A percentile compares a stretch with the other conserved stretches of the same genome.
Conservation (phyloP, 257 asterid genomes). For the Rauvolfia tetraphylla region DNA sequence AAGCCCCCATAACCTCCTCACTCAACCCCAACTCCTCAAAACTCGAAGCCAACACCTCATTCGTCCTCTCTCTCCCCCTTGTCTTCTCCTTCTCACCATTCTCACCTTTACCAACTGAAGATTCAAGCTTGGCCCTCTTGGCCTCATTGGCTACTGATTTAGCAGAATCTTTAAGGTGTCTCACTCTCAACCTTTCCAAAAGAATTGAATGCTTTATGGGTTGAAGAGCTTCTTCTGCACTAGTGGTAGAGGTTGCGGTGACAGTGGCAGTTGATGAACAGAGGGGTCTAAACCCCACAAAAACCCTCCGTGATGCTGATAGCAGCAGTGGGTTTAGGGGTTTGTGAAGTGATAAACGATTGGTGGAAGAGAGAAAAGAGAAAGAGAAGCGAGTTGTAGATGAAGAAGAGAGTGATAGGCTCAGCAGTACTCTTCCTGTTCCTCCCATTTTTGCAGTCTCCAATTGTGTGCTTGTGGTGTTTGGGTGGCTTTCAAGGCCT, state of each 20-base stretch:
- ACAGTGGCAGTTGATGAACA: slow-evolving; percentile 42
- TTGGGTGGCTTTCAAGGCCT: background rate
- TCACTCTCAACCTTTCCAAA: slow-evolving; percentile 67
- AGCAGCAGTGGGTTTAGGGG: slow-evolving; percentile 36
- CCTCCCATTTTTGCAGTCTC: slow-evolving; percentile 31
- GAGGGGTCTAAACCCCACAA: slow-evolving; percentile 58
- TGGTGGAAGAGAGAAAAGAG: slow-evolving; percentile 49
- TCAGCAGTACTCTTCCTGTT: slow-evolving; percentile 29
- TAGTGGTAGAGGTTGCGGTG: slow-evolving; percentile 19
- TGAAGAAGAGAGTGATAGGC: slow-evolving; percentile 24
- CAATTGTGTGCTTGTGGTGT: background rate
- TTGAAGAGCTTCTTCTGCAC: slow-evolving; percentile 38
- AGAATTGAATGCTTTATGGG: slow-evolving; percentile 78
- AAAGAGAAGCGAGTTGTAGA: slow-evolving; percentile 31
- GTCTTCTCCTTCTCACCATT: slow-evolving; percentile 36
- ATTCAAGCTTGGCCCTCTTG: slow-evolving; percentile 2
- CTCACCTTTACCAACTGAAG: slow-evolving; percentile 18
- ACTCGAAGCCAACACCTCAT: slow-evolving; percentile 45
- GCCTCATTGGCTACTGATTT: slow-evolving; percentile 22
- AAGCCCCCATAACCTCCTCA: slow-evolving; percentile 68
- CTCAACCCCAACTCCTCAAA: slow-evolving; percentile 83
- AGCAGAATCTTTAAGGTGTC: slow-evolving; percentile 73
- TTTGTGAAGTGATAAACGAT: slow-evolving; percentile 37
- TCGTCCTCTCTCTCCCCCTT: slow-evolving; percentile 40
- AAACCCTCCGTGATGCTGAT: slow-evolving; percentile 27